These are phyloP conservation scores for Aspergillus bombycis DNA, from an alignment of 2,329 filamentous ascomycete genomes.

Conservation along the genomic window DNA sequence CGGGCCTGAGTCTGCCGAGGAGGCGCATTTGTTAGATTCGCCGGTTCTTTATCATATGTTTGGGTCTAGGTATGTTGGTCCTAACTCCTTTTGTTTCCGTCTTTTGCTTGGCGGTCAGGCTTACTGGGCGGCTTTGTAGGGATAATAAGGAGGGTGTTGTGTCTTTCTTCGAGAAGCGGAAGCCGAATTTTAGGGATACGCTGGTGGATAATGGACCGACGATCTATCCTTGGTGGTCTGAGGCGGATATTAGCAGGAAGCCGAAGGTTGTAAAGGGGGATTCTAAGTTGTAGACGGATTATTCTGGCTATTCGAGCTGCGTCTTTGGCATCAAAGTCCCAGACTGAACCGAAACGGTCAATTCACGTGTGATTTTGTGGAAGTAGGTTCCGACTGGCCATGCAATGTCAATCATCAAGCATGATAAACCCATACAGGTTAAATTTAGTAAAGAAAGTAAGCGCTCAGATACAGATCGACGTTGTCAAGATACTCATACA, in stretches of 20 bases:
- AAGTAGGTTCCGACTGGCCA: not conserved
- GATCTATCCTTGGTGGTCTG: conserved; percentile 71
- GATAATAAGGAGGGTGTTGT: conserved; percentile 70
- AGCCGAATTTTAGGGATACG: conserved; percentile 63
- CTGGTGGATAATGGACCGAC: conserved; percentile 63
- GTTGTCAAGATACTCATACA: conserved; percentile 9
- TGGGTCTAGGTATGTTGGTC: conserved; percentile 30
- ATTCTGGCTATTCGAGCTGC: not conserved
- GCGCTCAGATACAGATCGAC: conserved; percentile 5
- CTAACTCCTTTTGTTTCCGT: not conserved
- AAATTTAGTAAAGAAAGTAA: not conserved
- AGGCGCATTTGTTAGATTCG: conserved; percentile 68
- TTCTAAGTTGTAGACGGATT: conserved; percentile 28
- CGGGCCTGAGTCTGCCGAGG: conserved; percentile 61
- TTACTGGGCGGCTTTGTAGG: conserved; percentile 33
- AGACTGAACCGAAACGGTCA: not conserved
- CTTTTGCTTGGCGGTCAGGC: not conserved
- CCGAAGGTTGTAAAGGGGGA: conserved; percentile 22
- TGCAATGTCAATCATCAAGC: not conserved
- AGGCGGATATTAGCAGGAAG: conserved; percentile 49
- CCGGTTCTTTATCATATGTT: conserved; percentile 45
- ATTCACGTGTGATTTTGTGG: no score
- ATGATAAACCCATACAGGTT: not conserved
- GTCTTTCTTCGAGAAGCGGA: conserved; percentile 71
- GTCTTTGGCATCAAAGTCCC: not conserved